phyloP scores from a whole-genome alignment of 345 rosid genomes.

The Nephelium lappaceum region DNA sequence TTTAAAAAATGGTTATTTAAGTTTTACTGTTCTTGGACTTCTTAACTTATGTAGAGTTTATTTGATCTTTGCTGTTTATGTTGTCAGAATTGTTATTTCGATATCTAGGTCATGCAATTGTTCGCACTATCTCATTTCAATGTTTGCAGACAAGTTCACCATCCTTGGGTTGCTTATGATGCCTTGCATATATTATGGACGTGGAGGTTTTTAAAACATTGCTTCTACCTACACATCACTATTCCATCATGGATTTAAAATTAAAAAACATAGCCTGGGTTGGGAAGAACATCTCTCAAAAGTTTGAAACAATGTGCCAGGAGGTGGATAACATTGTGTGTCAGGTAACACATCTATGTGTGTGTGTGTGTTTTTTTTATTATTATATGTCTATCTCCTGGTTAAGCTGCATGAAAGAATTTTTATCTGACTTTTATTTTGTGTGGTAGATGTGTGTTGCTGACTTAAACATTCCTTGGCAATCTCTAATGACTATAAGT shows the following conservation, averaged over 20 bases:
- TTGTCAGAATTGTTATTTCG: not conserved
- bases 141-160: conserved; percentile 13
- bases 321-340: conserved; percentile 63
- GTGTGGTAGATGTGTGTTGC: not conserved
- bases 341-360: conserved; percentile 40
- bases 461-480: not conserved
- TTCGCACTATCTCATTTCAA: not conserved
- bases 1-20: not conserved
- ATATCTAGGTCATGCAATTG: not conserved
- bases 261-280: conserved; percentile 59
- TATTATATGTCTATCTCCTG: not conserved
- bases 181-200: not conserved
- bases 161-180: not conserved
- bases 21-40: not conserved
- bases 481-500: conserved; percentile 13
- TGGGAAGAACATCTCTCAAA: conserved; percentile 62
- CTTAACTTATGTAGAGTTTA: not conserved
- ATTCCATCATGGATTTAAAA: conserved; percentile 51
- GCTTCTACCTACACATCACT: not conserved
- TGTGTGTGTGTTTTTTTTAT: not conserved
- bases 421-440: not conserved
- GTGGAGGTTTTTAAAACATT: conserved; percentile 4
- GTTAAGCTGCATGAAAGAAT: not conserved
- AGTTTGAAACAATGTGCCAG: conserved; percentile 62
- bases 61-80: conserved; percentile 1